These are phyloP conservation scores for Moesziomyces sp. DNA, from an alignment of 1,284 basidiomycete genomes.

Conservation along the genomic window DNA sequence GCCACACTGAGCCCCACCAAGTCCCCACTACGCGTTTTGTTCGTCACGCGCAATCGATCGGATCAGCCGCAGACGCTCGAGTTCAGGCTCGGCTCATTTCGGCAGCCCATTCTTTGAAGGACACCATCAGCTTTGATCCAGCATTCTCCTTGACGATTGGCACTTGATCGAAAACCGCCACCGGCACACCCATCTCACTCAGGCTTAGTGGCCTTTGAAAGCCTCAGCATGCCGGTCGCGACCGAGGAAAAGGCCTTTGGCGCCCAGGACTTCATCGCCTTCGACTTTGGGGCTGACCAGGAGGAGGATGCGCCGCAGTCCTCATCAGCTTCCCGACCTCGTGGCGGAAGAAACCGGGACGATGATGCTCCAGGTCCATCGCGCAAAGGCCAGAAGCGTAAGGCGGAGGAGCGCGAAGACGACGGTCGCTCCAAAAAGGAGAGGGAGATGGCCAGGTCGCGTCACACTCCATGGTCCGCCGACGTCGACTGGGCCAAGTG, in stretches of 20 bases:
- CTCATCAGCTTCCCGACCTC: constrained; percentile 8
- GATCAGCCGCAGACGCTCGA: too few relatives aligned
- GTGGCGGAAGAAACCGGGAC: constrained; percentile 11
- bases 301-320: constrained; percentile 20
- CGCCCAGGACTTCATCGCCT: constrained; percentile 58
- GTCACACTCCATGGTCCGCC: constrained; percentile 81
- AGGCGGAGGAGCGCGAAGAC: constrained; percentile 51
- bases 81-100: too few relatives aligned
- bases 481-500: constrained; percentile 83
- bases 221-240: constrained; percentile 22
- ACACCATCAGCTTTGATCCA: neutral
- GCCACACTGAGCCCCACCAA: too few relatives aligned
- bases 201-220: too few relatives aligned
- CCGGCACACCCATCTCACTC: too few relatives aligned
- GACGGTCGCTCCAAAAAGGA: constrained; percentile 73
- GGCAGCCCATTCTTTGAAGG: neutral
- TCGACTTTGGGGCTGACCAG: constrained; percentile 50
- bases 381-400: constrained; percentile 52
- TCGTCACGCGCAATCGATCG: neutral
- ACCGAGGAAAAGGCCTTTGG: constrained; percentile 37
- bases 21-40: neutral
- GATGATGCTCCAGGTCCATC: constrained; percentile 7
- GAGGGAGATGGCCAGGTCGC: constrained; percentile 73
- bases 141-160: too few relatives aligned
- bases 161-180: neutral